A percentile compares a stretch with the other conserved stretches of the same genome.
Evolutionary conservation across 352 stramenopile species (phyloP).

Genomic region (Pythium utonaiense): DNA sequence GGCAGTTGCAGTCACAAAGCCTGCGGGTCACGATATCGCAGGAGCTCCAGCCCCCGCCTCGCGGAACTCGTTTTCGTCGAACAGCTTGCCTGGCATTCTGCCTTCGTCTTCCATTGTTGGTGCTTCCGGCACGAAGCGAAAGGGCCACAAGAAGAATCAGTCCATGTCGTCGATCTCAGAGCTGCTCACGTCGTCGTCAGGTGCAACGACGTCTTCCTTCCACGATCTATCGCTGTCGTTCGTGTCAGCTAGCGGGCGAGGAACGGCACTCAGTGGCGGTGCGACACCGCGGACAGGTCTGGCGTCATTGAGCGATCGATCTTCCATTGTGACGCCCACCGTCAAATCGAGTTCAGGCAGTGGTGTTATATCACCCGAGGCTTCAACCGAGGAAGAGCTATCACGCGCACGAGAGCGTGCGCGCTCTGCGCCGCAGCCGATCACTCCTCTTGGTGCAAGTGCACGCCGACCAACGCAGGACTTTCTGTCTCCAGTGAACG

Average conservation of each 20-base stretch:
- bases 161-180: slow-evolving; percentile 89
- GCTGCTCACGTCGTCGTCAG: slow-evolving; percentile 45
- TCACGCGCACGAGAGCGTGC: slow-evolving; percentile 45
- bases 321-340: background rate
- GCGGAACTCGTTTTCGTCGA: slow-evolving; percentile 24
- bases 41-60: slow-evolving; percentile 3
- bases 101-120: slow-evolving; percentile 27
- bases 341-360: background rate
- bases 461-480: slow-evolving; percentile 7
- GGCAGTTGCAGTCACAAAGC: slow-evolving; percentile 6
- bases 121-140: slow-evolving; percentile 45
- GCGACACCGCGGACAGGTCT: slow-evolving; percentile 65
- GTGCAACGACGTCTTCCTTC: slow-evolving; percentile 45
- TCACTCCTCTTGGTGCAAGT: slow-evolving; percentile 1
- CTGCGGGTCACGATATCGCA: background rate
- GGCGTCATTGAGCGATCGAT: slow-evolving; percentile 64
- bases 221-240: slow-evolving; percentile 51
- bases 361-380: background rate
- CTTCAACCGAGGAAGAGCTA: slow-evolving; percentile 5
- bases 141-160: slow-evolving; percentile 86
- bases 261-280: slow-evolving; percentile 43
- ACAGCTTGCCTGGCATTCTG: slow-evolving; percentile 31
- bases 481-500: slow-evolving; percentile 26
- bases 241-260: slow-evolving; percentile 24
- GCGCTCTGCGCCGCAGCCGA: slow-evolving; percentile 50